Evolutionary conservation across 805 yeast species (phyloP), one percentile per base, ranked within the genome.

Genomic region (Priceomyces melissophilus): DNA sequence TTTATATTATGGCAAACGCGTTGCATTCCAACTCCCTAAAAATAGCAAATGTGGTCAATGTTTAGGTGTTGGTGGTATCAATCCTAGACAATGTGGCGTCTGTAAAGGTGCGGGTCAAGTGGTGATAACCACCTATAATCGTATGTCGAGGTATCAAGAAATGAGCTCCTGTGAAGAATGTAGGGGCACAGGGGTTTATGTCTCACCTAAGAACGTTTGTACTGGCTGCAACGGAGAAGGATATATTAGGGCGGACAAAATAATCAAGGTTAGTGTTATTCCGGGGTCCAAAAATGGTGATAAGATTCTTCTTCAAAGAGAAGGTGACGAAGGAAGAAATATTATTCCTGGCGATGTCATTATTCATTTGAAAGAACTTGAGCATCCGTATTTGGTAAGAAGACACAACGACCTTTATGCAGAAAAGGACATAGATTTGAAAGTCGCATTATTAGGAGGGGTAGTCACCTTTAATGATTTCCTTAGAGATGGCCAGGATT

Each of bases 271-370:
- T 7, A 61, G 62, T n/a, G 65, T 82, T 2, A 69, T 73, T 12
- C 79, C 81, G 2, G 90, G 90, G 2, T 65, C 78, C 31, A 60
- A 61, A 32, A 57, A 73, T 37, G 80, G 81, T 0, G 79, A 79
- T 45, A 60, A 65, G 34, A 69, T 81, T 13, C 63, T 78, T 1
- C 60, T 81, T 14, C 63, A 71, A n/a, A 77, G 81, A 4, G 81
- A 77, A 50, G 86, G 82, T 0, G 89, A 84, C 52, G 84, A 82
- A 56, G 84, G 79, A 0, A 56, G 74, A 13, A 68, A 72, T 44
- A 62, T 78, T 3, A 60, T 74, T 3, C 84, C 89, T 0, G 90
- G 90, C 2, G 87, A 84, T 55, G 82, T 84, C 5, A 61, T 82
- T 2, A 72, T 84, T 8, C 76, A 74, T 1, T 56, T 84, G 16